Evolutionary conservation across 1,284 basidiomycete genomes (phyloP).

Genomic region (Cystobasidium sp.): DNA sequence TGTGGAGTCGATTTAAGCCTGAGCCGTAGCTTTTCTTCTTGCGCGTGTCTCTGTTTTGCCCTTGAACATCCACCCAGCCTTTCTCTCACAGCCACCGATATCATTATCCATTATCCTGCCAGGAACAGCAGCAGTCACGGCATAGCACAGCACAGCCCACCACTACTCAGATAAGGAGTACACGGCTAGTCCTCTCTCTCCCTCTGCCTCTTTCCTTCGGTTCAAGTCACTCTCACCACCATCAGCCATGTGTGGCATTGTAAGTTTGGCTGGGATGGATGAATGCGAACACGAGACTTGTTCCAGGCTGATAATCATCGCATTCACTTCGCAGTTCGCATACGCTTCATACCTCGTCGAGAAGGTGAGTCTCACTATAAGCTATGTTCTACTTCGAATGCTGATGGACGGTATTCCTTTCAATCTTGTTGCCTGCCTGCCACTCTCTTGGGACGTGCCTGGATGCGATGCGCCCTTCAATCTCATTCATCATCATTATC

Average conservation of each 20-base stretch:
- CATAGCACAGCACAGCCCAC: not conserved
- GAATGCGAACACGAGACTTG: not conserved
- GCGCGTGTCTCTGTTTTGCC: not conserved
- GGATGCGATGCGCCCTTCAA: not conserved
- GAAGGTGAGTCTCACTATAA: conserved; percentile 64
- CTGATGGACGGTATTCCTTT: not conserved
- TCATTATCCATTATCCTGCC: not conserved
- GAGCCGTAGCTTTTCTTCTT: not conserved
- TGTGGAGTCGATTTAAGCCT: no score
- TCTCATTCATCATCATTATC: not conserved
- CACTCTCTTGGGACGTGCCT: not conserved
- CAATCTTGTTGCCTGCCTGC: not conserved
- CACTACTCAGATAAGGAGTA: not conserved
- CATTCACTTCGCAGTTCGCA: conserved; percentile 63
- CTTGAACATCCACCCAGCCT: conserved; percentile 4
- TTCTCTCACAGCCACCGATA: conserved; percentile 6
- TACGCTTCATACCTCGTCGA: conserved; percentile 93
- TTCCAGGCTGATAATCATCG: not conserved
- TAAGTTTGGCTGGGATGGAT: not conserved
- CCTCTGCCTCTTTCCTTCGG: not conserved
- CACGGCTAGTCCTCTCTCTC: not conserved
- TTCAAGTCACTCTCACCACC: not conserved
- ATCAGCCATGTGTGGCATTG: conserved; percentile 39
- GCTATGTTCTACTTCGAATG: not conserved
- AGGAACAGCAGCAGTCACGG: not conserved